A percentile compares a stretch with the other conserved stretches of the same genome.
Conservation (phyloP, 768 basidiomycete genomes). For the Suillus hirtellus region DNA sequence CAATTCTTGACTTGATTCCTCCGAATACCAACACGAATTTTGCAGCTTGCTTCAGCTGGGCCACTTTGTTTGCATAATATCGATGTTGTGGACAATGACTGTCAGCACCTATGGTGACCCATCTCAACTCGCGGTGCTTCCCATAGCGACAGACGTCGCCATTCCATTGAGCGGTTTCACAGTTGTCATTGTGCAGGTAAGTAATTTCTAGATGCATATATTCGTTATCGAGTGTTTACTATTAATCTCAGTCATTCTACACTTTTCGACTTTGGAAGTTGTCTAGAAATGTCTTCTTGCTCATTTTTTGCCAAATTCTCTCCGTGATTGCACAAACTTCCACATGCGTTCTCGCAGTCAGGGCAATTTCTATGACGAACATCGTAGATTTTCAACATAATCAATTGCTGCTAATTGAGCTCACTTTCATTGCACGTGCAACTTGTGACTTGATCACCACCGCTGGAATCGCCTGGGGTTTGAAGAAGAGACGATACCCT, state of each 20-base stretch:
- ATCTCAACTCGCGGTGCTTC: slow-evolving; percentile 5
- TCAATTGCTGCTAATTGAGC: neutral
- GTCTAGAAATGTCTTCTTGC: slow-evolving; percentile 2
- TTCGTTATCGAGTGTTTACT: neutral
- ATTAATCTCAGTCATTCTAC: slow-evolving; percentile 5
- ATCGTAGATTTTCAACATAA: neutral
- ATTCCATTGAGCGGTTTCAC: neutral
- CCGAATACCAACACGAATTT: neutral
- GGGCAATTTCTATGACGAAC: neutral
- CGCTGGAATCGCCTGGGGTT: slow-evolving; percentile 1
- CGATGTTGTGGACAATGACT: slow-evolving; percentile 9
- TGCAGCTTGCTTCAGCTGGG: slow-evolving; percentile 7
- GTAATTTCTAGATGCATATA: neutral
- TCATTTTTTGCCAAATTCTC: neutral
- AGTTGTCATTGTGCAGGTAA: slow-evolving; percentile 6
- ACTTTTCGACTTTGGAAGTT: slow-evolving; percentile 9
- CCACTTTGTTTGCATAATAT: slow-evolving; percentile 1
- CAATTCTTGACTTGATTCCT: neutral
- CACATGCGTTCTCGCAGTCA: neutral
- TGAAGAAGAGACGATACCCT: neutral
- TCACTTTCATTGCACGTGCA: slow-evolving; percentile 1
- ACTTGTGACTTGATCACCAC: slow-evolving; percentile 10
- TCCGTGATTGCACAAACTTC: neutral
- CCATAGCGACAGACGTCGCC: neutral
- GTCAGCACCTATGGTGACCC: slow-evolving; percentile 8